A percentile compares a stretch with the other conserved stretches of the same genome.
Conservation (phyloP, 2,329 filamentous ascomycete genomes). For the Fusarium nygamai region DNA sequence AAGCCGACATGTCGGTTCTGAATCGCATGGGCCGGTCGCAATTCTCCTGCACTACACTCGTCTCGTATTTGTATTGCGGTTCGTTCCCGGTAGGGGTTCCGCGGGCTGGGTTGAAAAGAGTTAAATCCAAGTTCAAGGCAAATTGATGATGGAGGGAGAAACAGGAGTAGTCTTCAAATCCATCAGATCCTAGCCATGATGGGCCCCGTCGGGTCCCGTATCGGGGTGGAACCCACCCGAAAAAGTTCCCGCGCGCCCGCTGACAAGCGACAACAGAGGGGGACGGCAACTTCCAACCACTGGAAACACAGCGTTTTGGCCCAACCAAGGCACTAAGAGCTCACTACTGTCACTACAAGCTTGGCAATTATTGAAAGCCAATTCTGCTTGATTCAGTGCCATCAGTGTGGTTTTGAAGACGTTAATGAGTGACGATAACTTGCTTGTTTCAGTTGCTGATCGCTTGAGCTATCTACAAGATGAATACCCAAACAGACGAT, state of each 20-base stretch:
- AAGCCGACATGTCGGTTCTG: conserved; percentile 30
- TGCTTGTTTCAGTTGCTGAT: neutral
- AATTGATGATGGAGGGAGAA: conserved; percentile 13
- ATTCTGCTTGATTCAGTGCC: neutral
- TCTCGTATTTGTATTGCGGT: neutral
- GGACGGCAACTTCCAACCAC: conserved; percentile 27
- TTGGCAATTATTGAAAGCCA: conserved; percentile 3
- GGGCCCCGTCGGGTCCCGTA: neutral
- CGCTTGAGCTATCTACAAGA: neutral
- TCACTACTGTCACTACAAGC: conserved; percentile 5
- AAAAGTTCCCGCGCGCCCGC: conserved; percentile 7
- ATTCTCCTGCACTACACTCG: neutral
- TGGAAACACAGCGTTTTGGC: conserved; percentile 1
- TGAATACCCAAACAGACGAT: too few species aligned
- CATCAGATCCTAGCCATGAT: conserved; percentile 15
- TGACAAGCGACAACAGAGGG: conserved; percentile 11
- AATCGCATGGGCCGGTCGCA: neutral
- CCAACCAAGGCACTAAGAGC: conserved; percentile 15
- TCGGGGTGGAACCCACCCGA: neutral
- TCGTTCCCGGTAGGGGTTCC: neutral
- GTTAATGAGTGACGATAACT: neutral
- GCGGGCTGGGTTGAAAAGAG: neutral
- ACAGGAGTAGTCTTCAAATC: neutral
- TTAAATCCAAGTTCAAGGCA: neutral
- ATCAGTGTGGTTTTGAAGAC: neutral